These are phyloP conservation scores for Tanacetum coccineum DNA, from an alignment of 129 eudicot species.

Conservation along the genomic window DNA sequence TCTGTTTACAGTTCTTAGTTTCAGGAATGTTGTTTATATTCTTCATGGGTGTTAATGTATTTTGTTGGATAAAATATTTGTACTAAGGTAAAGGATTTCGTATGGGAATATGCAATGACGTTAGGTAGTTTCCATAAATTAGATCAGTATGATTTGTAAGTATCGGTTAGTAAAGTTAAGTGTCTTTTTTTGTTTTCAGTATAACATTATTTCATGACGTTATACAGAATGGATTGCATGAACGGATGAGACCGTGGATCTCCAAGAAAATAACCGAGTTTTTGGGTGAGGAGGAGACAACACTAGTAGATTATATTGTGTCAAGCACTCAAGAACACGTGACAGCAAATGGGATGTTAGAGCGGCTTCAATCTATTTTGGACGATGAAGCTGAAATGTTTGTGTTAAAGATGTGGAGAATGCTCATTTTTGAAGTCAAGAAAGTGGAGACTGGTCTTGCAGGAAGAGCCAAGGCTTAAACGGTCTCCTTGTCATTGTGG, in stretches of 20 bases:
- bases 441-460: slow-evolving; percentile 84
- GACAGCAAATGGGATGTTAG: slow-evolving; percentile 77
- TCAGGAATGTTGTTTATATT: no score
- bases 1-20: no score
- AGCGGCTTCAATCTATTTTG: slow-evolving; percentile 59
- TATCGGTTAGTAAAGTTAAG: no score
- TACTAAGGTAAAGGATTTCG: no score
- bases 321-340: slow-evolving; percentile 88
- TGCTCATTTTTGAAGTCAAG: slow-evolving; percentile 93
- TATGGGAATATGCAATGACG: no score
- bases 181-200: no score
- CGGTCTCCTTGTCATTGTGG: not conserved
- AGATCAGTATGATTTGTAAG: no score
- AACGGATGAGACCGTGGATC: slow-evolving; percentile 95
- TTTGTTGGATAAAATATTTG: no score
- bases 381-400: slow-evolving; percentile 99
- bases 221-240: slow-evolving; percentile 75
- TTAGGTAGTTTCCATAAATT: no score
- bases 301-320: slow-evolving; percentile 87
- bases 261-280: slow-evolving; percentile 90
- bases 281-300: slow-evolving; percentile 83
- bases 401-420: slow-evolving; percentile 98
- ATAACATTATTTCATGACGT: not conserved
- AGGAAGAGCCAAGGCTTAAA: slow-evolving; percentile 44
- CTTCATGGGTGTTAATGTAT: no score